Conservation (phyloP, 2,329 filamentous ascomycete species). For the Cytospora piceae region DNA sequence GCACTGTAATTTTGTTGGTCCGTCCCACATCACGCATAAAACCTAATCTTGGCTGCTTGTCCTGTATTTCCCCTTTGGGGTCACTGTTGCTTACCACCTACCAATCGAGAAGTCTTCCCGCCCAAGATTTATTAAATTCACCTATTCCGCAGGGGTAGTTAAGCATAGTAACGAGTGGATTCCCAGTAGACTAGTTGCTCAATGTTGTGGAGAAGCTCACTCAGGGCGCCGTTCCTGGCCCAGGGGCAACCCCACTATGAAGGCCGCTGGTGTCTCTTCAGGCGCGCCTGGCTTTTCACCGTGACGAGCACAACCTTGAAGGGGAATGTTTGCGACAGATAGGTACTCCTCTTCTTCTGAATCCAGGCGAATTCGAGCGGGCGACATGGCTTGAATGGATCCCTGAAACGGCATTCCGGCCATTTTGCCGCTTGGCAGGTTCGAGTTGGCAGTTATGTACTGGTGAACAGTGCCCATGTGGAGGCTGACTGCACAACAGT, state of each 20-base stretch:
- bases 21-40: background rate
- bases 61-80: background rate
- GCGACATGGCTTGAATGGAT: conserved; percentile 3
- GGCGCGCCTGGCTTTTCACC: background rate
- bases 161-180: conserved; percentile 5
- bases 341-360: background rate
- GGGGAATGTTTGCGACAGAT: background rate
- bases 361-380: background rate
- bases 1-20: conserved; percentile 6
- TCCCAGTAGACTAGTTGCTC: conserved; percentile 1
- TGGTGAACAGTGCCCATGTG: background rate
- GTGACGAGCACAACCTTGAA: background rate
- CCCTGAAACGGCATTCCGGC: conserved; percentile 9
- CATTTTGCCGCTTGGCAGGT: conserved; percentile 11
- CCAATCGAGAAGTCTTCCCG: background rate
- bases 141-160: conserved; percentile 20
- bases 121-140: conserved; percentile 6
- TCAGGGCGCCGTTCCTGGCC: conserved; percentile 18
- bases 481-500: background rate
- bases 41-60: background rate
- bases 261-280: conserved; percentile 7
- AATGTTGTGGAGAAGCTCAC: conserved; percentile 10
- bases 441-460: conserved; percentile 5
- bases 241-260: conserved; percentile 10
- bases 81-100: conserved; percentile 2